phyloP scores from a whole-genome alignment of 1,284 basidiomycete species.

The Moesziomyces antarcticus region DNA sequence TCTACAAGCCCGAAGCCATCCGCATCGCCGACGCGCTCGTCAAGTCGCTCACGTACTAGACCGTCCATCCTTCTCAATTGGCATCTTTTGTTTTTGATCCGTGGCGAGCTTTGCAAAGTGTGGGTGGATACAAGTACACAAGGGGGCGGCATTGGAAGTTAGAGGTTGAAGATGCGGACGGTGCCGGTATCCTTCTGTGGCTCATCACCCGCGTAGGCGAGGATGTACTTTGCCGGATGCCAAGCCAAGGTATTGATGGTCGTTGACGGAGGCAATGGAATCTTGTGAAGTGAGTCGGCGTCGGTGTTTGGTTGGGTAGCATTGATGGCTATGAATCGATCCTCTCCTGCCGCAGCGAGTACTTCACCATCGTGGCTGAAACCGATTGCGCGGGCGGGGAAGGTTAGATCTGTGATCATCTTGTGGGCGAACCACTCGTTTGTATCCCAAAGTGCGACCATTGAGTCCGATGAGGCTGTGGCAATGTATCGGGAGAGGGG shows the following conservation, averaged over 20 bases:
- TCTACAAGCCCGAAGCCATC: conserved; percentile 57
- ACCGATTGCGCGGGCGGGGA: conserved; percentile 52
- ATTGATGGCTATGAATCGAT: conserved; percentile 47
- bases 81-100: background rate
- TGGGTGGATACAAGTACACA: conserved; percentile 7
- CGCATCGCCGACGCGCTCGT: conserved; percentile 53
- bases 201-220: conserved; percentile 61
- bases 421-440: conserved; percentile 39
- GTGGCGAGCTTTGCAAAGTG: no score
- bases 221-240: conserved; percentile 52
- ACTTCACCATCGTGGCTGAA: conserved; percentile 65
- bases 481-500: conserved; percentile 52
- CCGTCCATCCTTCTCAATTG: no score
- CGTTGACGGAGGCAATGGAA: conserved; percentile 10
- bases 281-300: conserved; percentile 34
- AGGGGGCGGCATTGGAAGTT: background rate
- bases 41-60: conserved; percentile 38
- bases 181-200: conserved; percentile 14
- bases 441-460: conserved; percentile 50
- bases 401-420: conserved; percentile 41
- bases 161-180: conserved; percentile 29
- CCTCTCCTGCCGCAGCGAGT: conserved; percentile 60
- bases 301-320: conserved; percentile 4
- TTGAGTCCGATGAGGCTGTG: conserved; percentile 53
- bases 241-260: conserved; percentile 56